phyloP scores from a whole-genome alignment of 306 rosid genomes.

The barrel medic (Medicago truncatula) region DNA sequence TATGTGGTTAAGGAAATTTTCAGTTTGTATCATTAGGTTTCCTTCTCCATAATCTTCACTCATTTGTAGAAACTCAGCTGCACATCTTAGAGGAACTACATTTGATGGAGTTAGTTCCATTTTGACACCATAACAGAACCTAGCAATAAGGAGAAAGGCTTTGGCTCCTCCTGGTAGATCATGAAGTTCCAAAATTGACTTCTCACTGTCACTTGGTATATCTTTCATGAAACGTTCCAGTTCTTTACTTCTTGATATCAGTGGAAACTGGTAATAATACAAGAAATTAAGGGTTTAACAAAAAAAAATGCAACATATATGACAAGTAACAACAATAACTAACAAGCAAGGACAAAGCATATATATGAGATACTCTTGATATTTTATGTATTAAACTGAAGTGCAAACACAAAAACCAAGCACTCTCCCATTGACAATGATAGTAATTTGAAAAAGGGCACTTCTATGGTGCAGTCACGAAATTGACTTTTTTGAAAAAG shows the following conservation, averaged over 20 bases:
- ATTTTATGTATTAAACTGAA: background rate
- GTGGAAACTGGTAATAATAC: slow-evolving; percentile 71
- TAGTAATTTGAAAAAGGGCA: no score
- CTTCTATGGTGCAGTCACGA: no score
- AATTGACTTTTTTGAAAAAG: no score
- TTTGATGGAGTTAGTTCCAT: slow-evolving; percentile 74
- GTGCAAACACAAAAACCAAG: background rate
- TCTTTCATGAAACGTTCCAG: slow-evolving; percentile 66
- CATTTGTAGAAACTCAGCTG: slow-evolving; percentile 82
- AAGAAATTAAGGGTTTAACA: background rate
- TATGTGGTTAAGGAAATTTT: slow-evolving; percentile 66
- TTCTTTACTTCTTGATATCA: slow-evolving; percentile 79
- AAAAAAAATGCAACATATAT: slow-evolving; percentile 11
- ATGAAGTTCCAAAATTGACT: slow-evolving; percentile 65
- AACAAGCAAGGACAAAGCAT: background rate
- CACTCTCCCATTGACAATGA: background rate
- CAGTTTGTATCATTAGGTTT: slow-evolving; percentile 69
- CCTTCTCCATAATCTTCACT: slow-evolving; percentile 80
- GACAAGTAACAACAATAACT: background rate
- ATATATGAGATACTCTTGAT: background rate
- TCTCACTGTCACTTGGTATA: slow-evolving; percentile 51
- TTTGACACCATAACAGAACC: slow-evolving; percentile 88
- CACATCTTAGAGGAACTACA: slow-evolving; percentile 71
- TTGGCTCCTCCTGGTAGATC: slow-evolving; percentile 90
- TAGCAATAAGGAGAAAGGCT: slow-evolving; percentile 64